Evolutionary conservation across 2,329 filamentous ascomycete species (phyloP), one percentile per base, ranked within the genome.

Genomic region (Alternaria gansuensis): DNA sequence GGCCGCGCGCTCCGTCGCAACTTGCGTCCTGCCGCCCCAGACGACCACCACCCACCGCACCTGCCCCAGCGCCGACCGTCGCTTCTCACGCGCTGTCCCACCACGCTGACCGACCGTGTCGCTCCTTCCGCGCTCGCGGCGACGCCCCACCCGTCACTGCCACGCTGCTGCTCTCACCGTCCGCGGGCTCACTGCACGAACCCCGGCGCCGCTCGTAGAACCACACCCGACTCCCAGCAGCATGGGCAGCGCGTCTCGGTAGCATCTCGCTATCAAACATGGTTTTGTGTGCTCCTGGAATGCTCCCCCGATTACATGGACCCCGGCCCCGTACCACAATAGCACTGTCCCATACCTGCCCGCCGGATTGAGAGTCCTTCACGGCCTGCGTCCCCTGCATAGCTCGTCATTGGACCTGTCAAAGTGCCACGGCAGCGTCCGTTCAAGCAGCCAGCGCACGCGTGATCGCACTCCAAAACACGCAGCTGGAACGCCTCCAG

Each of bases 401-500:
- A 57, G 64, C 62, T 57, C 51, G 51, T 60, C 71, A 74, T 70
- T 73, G 70, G 68, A 69, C 36, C 59, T 66, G 60, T 60, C 63
- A 54, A 46, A 45, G 75, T 77, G 69, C 57, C 72, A 78, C 76
- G 31, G 64, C 75, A 77, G 74, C 66, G 51, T 67, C 70, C 69
- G 64, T 72, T 70, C 67, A 64, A 72, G 63, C 70, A 73, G 73
- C 71, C 72, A 74, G 57, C 71, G 67, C 75, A 78, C 76, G 76
- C 76, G 74, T 78, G 75, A 78, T 76, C 71, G 73, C 73, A 70
- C 64, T 70, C 68, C 70, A 65, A 78, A 77, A 77, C 76, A 75
- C 72, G 67, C 73, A 72, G 72, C 74, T 78, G 75, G 75, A 73
- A 75, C 73, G 70, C 65, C 68, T 60, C 71, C 64, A 66, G 63